Evolutionary conservation across 148 eudicot species (phyloP).

Genomic region (Vaccinium macrocarpon): DNA sequence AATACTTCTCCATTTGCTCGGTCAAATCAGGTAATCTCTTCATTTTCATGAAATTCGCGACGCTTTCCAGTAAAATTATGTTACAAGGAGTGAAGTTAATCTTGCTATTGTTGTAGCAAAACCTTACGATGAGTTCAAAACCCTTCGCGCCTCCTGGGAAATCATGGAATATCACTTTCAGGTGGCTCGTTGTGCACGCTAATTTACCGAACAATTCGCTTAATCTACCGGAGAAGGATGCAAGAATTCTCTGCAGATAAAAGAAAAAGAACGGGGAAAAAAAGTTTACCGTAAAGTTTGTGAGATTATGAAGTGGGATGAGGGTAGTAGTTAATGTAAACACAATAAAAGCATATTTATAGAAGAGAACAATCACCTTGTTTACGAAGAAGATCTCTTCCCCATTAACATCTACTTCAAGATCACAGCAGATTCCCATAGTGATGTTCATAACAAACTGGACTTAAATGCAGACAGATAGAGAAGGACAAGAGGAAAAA

Average conservation of each 20-base stretch:
- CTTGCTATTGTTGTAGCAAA: constrained; percentile 43
- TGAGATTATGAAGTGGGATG: background rate
- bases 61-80: constrained; percentile 33
- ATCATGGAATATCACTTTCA: constrained; percentile 41
- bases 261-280: background rate
- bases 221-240: constrained; percentile 35
- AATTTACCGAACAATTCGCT: constrained; percentile 27
- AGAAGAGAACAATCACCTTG: constrained; percentile 23
- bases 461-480: background rate
- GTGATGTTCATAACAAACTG: background rate
- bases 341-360: background rate
- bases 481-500: background rate
- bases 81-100: constrained; percentile 38
- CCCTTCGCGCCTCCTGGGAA: constrained; percentile 57
- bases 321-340: background rate
- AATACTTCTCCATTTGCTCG: constrained; percentile 25
- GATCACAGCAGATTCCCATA: constrained; percentile 32
- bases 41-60: constrained; percentile 49
- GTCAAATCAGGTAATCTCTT: constrained; percentile 31
- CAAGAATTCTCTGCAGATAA: constrained; percentile 38
- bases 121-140: constrained; percentile 48
- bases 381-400: constrained; percentile 35
- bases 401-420: constrained; percentile 48
- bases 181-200: background rate
- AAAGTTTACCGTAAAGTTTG: background rate